Evolutionary conservation across 2,329 filamentous ascomycete species (phyloP).

Genomic region (Cladosporium phlei): DNA sequence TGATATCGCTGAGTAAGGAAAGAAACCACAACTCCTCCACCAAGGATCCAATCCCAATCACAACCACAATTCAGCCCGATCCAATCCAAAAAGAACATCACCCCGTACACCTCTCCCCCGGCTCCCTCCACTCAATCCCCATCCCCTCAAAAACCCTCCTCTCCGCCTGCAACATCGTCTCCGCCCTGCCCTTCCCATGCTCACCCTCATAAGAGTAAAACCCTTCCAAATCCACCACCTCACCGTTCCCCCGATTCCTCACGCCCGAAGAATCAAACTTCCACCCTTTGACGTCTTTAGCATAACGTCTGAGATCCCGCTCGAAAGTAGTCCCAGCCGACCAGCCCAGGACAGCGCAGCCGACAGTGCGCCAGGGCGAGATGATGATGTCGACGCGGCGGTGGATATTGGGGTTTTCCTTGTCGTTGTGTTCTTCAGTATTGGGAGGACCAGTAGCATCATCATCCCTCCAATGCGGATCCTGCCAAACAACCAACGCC

Average conservation of each 20-base stretch:
- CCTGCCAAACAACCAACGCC: slow-evolving; percentile 86
- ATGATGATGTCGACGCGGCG: slow-evolving; percentile 89
- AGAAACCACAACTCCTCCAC: no score
- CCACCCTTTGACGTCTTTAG: slow-evolving; percentile 64
- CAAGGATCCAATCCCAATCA: no score
- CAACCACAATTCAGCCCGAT: no score
- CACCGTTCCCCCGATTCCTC: slow-evolving; percentile 61
- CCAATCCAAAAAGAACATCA: neutral
- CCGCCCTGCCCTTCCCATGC: slow-evolving; percentile 35
- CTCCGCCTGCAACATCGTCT: slow-evolving; percentile 67
- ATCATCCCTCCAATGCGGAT: slow-evolving; percentile 47
- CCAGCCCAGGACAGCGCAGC: slow-evolving; percentile 87
- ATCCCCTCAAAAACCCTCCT: slow-evolving; percentile 73
- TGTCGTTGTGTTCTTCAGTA: no score
- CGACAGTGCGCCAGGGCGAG: slow-evolving; percentile 79
- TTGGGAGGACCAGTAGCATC: slow-evolving; percentile 34
- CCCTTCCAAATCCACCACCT: slow-evolving; percentile 71
- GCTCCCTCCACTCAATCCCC: slow-evolving; percentile 50
- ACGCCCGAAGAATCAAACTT: slow-evolving; percentile 93
- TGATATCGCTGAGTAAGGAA: no score
- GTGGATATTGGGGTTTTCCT: slow-evolving; percentile 73
- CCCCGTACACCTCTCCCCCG: slow-evolving; percentile 41
- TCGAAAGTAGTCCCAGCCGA: slow-evolving; percentile 85
- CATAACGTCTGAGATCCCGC: slow-evolving; percentile 76
- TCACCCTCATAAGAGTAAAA: slow-evolving; percentile 67